Base-by-base conservation (phyloP, 2,329 filamentous ascomycete genomes). In the Aspergillus luchuensis region DNA sequence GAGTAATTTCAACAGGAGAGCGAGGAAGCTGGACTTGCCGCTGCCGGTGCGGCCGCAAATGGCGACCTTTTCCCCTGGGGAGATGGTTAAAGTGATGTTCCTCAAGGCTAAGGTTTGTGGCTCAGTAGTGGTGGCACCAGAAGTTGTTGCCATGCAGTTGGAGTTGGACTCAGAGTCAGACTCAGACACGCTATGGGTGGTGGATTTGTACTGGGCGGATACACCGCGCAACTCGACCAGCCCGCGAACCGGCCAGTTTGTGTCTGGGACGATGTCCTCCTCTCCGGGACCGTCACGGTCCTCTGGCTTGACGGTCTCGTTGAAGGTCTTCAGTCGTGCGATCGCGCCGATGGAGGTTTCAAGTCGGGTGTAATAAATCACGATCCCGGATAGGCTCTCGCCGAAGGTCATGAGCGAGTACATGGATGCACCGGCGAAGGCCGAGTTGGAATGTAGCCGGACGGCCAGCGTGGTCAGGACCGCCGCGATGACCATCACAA, bases 1-100 rank as follows among this genome's bases (percentile, higher is more conserved):
- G 2, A 81, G 68, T 1, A 81, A 71, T 3, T 76, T 75, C 30
- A 80, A 73, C 1, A 82, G 69, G 0, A 77, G 67, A 8, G 74
- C 69, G 17, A 81, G 70, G 13, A 79, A 62, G 15, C 70, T 76
- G 1, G 77, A 79, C 61, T 81, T 81, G 3, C 77, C 78, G 56
- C 75, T 78, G 19, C 57, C 57, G n/a, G 56, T 56, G 19, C 39
- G 45, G 13, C 62, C 63, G 52, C 64, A 65, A n/a, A 63, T 57
- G 17, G 57, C 63, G 36, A 66, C 56, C 10, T 62, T 66, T 28
- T 66, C 45, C 2, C 62, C 62, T 2, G 47, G 38, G 11, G 25
- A 8, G 21, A 58, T 58, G 11, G 38, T 39, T 8, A 58, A 50
- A 15, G 19, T 45, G 38, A 58, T 48, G 13, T 56, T 38, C n/a